Conservation (phyloP, 805 yeast genomes). For the Saccharomycopsis synnaedendra region DNA sequence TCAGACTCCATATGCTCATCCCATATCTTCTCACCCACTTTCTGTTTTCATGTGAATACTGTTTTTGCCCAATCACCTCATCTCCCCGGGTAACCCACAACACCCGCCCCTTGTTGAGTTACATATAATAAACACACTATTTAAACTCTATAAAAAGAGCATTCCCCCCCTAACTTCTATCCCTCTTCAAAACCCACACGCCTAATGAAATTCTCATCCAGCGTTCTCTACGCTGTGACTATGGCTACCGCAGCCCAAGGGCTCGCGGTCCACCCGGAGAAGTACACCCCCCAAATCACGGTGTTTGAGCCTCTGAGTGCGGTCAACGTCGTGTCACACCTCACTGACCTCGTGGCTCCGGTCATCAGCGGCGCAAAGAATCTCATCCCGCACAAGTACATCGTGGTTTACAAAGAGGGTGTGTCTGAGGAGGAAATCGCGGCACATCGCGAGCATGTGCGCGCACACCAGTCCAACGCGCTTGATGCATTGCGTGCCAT, state of each 20-base stretch:
- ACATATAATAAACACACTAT: too few relatives aligned
- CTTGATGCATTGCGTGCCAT: constrained; percentile 26
- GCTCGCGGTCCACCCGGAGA: constrained; percentile 42
- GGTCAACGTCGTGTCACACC: background rate
- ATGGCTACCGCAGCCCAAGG: constrained; percentile 32
- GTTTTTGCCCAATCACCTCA: too few relatives aligned
- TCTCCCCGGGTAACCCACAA: too few relatives aligned
- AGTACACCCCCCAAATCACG: background rate
- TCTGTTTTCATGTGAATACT: too few relatives aligned
- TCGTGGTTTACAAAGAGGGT: constrained; percentile 24
- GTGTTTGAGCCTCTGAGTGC: background rate
- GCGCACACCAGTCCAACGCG: constrained; percentile 36
- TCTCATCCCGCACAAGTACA: constrained; percentile 5
- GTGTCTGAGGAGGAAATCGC: constrained; percentile 39
- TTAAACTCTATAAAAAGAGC: too few relatives aligned
- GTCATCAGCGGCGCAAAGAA: background rate
- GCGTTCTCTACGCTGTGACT: constrained; percentile 25
- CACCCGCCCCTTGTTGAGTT: too few relatives aligned
- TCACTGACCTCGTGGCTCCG: background rate
- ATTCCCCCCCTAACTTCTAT: too few relatives aligned
- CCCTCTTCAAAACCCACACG: too few relatives aligned
- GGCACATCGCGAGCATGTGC: constrained; percentile 60
- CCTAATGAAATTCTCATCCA: constrained; percentile 18
- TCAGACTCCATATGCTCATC: too few relatives aligned
- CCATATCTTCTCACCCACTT: too few relatives aligned